Percentiles rank a stretch among this genome's conserved stretches.
These are phyloP conservation scores for Lepidium campestre DNA, from an alignment of 441 rosid species.

Conservation along the genomic window DNA sequence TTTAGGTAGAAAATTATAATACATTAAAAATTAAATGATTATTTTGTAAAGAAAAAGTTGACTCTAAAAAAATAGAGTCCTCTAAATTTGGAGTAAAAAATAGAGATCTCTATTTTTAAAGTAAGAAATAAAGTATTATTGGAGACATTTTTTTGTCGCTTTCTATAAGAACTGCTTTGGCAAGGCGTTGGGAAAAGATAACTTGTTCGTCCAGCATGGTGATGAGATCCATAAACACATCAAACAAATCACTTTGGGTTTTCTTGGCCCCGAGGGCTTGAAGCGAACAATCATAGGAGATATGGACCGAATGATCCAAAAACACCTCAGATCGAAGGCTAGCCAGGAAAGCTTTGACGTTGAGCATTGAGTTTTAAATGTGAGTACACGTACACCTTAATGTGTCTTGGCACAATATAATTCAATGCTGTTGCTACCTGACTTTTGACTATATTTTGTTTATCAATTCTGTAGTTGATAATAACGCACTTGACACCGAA, in stretches of 20 bases:
- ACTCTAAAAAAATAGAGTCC: no score
- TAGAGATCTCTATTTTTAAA: no score
- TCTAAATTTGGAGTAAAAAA: no score
- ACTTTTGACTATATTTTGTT: no score
- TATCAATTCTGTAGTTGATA: constrained; percentile 3
- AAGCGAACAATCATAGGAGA: neutral
- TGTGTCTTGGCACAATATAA: no score
- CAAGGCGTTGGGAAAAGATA: neutral
- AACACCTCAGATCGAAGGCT: neutral
- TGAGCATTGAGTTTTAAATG: neutral
- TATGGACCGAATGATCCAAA: neutral
- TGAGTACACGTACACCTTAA: neutral
- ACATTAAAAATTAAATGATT: no score
- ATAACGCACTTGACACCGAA: neutral
- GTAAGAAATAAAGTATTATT: no score
- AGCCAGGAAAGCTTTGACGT: neutral
- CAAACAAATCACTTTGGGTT: neutral
- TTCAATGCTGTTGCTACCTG: no score
- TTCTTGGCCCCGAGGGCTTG: neutral
- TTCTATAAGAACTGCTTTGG: no score
- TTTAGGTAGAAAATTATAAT: no score
- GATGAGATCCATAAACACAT: neutral
- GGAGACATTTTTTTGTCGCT: no score
- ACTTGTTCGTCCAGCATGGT: neutral
- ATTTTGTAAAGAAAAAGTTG: no score